Percentiles rank a stretch among this genome's conserved stretches.
These are phyloP conservation scores for Rutstroemia sp. DNA, from an alignment of 2,329 filamentous ascomycete species.

Conservation along the genomic window DNA sequence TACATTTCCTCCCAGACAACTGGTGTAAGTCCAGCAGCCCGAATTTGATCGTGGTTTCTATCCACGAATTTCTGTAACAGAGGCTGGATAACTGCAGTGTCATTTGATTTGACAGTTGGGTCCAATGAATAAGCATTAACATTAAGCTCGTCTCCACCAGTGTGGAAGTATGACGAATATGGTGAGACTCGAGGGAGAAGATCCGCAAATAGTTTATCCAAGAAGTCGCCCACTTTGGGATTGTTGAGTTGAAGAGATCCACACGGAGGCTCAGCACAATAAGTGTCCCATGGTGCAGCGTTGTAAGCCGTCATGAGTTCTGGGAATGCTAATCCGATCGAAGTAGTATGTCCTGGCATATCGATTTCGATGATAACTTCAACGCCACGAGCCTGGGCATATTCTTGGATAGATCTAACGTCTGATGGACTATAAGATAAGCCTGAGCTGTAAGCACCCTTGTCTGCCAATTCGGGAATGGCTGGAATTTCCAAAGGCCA, in stretches of 20 bases:
- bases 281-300: conserved; percentile 47
- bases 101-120: conserved; percentile 61
- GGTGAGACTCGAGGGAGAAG: conserved; percentile 63
- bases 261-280: conserved; percentile 57
- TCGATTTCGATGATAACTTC: conserved; percentile 71
- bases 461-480: conserved; percentile 61
- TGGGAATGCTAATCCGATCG: conserved; percentile 58
- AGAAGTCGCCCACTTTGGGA: conserved; percentile 59
- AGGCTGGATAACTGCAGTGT: conserved; percentile 57
- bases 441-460: conserved; percentile 64
- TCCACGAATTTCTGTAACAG: conserved; percentile 73
- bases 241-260: conserved; percentile 72
- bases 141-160: conserved; percentile 83
- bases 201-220: conserved; percentile 67
- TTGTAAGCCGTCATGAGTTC: conserved; percentile 63
- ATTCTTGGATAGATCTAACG: conserved; percentile 59
- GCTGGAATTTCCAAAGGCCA: conserved; percentile 78
- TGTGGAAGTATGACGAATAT: conserved; percentile 73
- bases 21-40: conserved; percentile 57
- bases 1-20: conserved; percentile 88
- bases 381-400: conserved; percentile 61
- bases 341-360: conserved; percentile 71
- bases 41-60: conserved; percentile 58
- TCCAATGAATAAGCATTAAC: conserved; percentile 67
- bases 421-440: conserved; percentile 62